Percentiles rank a stretch among this genome's conserved stretches.
Conservation (phyloP, 768 basidiomycete species). For the Suillus discolor region DNA sequence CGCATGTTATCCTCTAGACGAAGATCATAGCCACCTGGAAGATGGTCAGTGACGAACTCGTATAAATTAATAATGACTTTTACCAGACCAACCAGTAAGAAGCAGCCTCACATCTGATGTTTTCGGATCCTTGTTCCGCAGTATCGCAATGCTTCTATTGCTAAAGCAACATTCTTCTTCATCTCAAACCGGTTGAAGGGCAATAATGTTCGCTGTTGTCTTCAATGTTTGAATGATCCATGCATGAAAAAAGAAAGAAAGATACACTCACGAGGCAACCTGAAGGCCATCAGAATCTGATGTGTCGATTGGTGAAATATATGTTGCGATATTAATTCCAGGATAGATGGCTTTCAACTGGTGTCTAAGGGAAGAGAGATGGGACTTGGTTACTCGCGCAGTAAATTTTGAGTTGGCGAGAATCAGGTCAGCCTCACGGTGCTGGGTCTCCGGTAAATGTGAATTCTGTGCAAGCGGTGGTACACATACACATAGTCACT, state of each 20-base stretch:
- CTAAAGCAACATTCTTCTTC: conserved; percentile 90
- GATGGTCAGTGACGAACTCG: conserved; percentile 9
- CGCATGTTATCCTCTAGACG: conserved; percentile 82
- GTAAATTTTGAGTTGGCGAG: conserved; percentile 94
- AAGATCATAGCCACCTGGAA: conserved; percentile 85
- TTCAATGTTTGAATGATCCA: conserved; percentile 24
- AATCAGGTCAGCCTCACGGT: conserved; percentile 86
- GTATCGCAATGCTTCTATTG: conserved; percentile 74
- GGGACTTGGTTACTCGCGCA: conserved; percentile 68
- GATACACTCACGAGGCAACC: conserved; percentile 55
- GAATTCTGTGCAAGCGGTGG: not conserved
- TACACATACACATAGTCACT: conserved; percentile 73
- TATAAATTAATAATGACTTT: not conserved
- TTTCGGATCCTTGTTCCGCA: conserved; percentile 37
- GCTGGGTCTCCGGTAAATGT: conserved; percentile 44
- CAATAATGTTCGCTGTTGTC: conserved; percentile 66
- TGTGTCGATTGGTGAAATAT: conserved; percentile 47
- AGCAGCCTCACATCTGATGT: conserved; percentile 62
- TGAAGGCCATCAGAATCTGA: conserved; percentile 53
- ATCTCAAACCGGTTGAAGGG: conserved; percentile 94
- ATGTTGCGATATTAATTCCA: conserved; percentile 85
- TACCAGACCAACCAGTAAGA: conserved; percentile 58
- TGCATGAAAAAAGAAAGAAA: not conserved
- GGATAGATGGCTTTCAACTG: conserved; percentile 84
- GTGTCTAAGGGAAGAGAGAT: conserved; percentile 68